Conservation (phyloP, 306 rosid genomes). For the Mucuna pruriens region DNA sequence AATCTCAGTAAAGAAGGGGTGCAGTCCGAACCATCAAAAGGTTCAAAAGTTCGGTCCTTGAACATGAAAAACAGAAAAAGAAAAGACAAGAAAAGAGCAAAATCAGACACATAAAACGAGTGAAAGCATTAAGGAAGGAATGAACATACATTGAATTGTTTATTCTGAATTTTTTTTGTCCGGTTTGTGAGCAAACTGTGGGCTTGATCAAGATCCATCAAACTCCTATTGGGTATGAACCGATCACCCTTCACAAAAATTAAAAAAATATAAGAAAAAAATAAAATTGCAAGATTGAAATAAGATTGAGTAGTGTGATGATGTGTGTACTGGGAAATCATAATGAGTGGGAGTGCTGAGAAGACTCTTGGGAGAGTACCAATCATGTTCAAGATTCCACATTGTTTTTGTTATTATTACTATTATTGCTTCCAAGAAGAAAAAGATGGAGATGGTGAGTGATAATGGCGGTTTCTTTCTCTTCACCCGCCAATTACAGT, state of each 20-base stretch:
- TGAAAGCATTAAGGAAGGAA: not conserved
- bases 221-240: slow-evolving; percentile 83
- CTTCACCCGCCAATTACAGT: slow-evolving; percentile 26
- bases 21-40: not conserved
- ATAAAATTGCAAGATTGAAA: not conserved
- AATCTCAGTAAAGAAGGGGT: not conserved
- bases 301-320: not conserved
- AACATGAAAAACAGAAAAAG: not conserved
- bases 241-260: slow-evolving; percentile 67
- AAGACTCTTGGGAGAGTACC: slow-evolving; percentile 78
- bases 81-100: not conserved
- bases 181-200: slow-evolving; percentile 69
- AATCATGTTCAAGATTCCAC: slow-evolving; percentile 65
- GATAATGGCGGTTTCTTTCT: not conserved
- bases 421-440: not conserved
- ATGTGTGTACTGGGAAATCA: slow-evolving; percentile 62
- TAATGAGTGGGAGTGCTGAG: slow-evolving; percentile 54
- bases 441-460: not conserved
- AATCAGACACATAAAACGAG: not conserved
- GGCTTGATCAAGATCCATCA: slow-evolving; percentile 98
- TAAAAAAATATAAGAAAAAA: not conserved
- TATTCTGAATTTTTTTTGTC: slow-evolving; percentile 44
- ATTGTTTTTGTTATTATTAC: not conserved
- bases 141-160: slow-evolving; percentile 48
- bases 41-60: not conserved